Base-by-base conservation (phyloP, 1,284 basidiomycete species). In the Pseudozyma sp. region DNA sequence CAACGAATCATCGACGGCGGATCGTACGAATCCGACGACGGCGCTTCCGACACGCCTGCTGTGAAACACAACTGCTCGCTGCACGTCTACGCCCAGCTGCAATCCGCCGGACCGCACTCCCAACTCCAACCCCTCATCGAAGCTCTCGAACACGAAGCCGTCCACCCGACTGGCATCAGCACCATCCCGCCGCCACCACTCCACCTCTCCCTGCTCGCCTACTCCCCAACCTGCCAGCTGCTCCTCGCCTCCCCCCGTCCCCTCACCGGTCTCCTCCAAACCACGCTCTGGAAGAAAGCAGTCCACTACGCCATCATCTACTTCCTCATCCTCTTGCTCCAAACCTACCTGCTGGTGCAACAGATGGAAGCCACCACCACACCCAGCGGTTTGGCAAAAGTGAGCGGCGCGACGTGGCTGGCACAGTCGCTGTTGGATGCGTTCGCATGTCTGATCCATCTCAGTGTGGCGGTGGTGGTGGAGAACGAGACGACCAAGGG, bases 291-390 rank as follows among this genome's bases (percentile, higher is more conserved):
- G 84, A 56, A 58, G 10, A 68, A 76, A 16, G 76, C 70, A 17
- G 57, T 76, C 30, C 53, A 60, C 40, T 85, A 81, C 45, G 83
- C 77, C 19, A 56, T 78, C 33, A 24, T 80, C 43, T 75, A 83
- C 31, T 77, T 75, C 4, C 1, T 78, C 19, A 59, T 80, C 1
- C 74, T 82, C 50, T 54, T 70, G 7, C 9, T 77, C 7, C 72
- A 84, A 35, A 67, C 81, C 3, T 48, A 68, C 30, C 47, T 83
- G 4, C 61, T 84, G 8, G 83, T 84, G 2, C 54, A 80, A 35
- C 84, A 85, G 72, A 82, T 85, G 76, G 79, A 85, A 50, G 73
- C 62, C 29, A 72, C 77, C 7, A 65, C 61, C 5, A 81, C 78
- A 5, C 81, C 81, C 1, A 68, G 67, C 16, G 78, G 79, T 11